A percentile compares a stretch with the other conserved stretches of the same genome.
Evolutionary conservation across 805 yeast genomes (phyloP).

Genomic region (Torulaspora quercuum): DNA sequence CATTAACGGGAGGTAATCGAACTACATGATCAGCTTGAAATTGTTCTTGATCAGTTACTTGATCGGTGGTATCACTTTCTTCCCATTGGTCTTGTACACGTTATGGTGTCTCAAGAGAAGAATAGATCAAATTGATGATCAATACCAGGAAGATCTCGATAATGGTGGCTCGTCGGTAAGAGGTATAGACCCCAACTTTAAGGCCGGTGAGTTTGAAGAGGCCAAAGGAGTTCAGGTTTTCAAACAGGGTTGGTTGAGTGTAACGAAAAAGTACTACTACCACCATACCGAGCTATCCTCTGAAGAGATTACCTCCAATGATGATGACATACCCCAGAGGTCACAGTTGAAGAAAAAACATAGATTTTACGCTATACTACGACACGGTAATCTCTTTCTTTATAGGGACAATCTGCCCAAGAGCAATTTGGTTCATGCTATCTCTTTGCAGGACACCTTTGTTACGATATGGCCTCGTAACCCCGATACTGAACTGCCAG

Average conservation of each 20-base stretch:
- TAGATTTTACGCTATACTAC: slow-evolving; percentile 63
- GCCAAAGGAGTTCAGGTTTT: slow-evolving; percentile 58
- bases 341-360: slow-evolving; percentile 45
- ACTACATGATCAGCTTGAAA: slow-evolving; percentile 29
- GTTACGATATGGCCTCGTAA: slow-evolving; percentile 84
- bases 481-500: slow-evolving; percentile 42
- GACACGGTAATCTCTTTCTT: slow-evolving; percentile 86
- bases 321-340: slow-evolving; percentile 27
- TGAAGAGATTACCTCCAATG: slow-evolving; percentile 21
- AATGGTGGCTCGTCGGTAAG: slow-evolving; percentile 7
- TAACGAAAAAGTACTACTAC: slow-evolving; percentile 72
- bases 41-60: slow-evolving; percentile 50
- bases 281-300: slow-evolving; percentile 39
- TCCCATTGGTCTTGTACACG: slow-evolving; percentile 52
- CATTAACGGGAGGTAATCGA: not conserved
- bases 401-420: slow-evolving; percentile 56
- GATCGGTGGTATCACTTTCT: slow-evolving; percentile 77
- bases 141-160: slow-evolving; percentile 25
- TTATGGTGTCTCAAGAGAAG: slow-evolving; percentile 33
- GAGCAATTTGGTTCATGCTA: slow-evolving; percentile 64
- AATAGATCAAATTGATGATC: slow-evolving; percentile 25
- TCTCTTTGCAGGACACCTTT: slow-evolving; percentile 66
- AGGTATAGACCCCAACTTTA: slow-evolving; percentile 41
- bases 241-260: slow-evolving; percentile 75
- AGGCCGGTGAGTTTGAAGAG: slow-evolving; percentile 66